Evolutionary conservation across 139 green algal species (phyloP).

Genomic region (Picochlorum sp.): DNA sequence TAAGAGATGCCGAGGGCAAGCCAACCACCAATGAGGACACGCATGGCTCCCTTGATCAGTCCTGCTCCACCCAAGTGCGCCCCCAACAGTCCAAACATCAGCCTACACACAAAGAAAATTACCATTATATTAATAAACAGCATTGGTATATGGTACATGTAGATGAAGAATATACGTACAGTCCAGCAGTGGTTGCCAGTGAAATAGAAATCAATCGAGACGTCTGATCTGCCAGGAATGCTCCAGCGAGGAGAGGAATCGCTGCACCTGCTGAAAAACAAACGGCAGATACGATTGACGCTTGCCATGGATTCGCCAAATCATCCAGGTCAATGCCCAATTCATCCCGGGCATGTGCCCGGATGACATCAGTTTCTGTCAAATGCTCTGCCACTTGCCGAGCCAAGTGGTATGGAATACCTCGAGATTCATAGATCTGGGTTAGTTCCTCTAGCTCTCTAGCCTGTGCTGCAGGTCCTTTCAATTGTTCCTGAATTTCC

Average conservation of each 20-base stretch:
- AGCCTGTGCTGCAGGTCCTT: slow-evolving; percentile 40
- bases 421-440: slow-evolving; percentile 60
- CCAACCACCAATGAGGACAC: slow-evolving; percentile 73
- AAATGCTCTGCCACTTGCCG: slow-evolving; percentile 38
- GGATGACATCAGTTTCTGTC: slow-evolving; percentile 67
- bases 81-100: slow-evolving; percentile 55
- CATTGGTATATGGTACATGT: background rate
- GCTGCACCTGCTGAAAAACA: slow-evolving; percentile 53
- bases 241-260: slow-evolving; percentile 52
- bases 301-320: slow-evolving; percentile 66
- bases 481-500: slow-evolving; percentile 55
- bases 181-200: slow-evolving; percentile 20
- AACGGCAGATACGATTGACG: slow-evolving; percentile 41
- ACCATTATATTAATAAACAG: too few species aligned
- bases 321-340: slow-evolving; percentile 87
- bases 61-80: slow-evolving; percentile 58
- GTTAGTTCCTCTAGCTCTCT: slow-evolving; percentile 67
- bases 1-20: slow-evolving; percentile 71
- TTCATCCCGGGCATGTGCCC: slow-evolving; percentile 77
- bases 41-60: slow-evolving; percentile 32
- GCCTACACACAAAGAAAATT: background rate
- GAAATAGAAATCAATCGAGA: slow-evolving; percentile 38
- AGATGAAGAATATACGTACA: slow-evolving; percentile 7
- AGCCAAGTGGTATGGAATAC: slow-evolving; percentile 53
- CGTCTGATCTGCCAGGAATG: slow-evolving; percentile 45